These are phyloP conservation scores for Ceratobasidium sp. DNA, from an alignment of 1,284 basidiomycete genomes.

Conservation along the genomic window DNA sequence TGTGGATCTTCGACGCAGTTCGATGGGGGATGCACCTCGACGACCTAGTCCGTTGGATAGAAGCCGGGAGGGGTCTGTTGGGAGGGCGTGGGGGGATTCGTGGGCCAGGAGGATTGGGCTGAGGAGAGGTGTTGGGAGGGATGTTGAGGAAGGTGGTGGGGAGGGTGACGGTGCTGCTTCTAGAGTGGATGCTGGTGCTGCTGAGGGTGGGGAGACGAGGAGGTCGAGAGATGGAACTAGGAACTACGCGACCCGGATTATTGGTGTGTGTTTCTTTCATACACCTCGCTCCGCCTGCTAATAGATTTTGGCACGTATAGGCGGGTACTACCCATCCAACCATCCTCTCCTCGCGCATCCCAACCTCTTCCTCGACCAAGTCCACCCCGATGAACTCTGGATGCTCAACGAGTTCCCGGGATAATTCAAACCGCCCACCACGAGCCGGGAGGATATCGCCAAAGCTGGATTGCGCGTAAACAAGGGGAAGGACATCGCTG, in stretches of 20 bases:
- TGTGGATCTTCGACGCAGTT: conserved; percentile 6
- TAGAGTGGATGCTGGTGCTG: conserved; percentile 5
- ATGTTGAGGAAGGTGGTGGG: background rate
- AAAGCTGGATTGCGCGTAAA: conserved; percentile 82
- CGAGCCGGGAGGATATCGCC: conserved; percentile 81
- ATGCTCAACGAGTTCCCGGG: conserved; percentile 83
- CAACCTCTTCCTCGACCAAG: conserved; percentile 70
- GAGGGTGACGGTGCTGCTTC: background rate
- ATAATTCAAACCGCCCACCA: conserved; percentile 80
- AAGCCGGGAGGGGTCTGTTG: conserved; percentile 19
- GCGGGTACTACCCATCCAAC: conserved; percentile 85
- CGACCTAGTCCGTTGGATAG: background rate
- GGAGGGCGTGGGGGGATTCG: background rate
- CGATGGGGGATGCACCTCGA: conserved; percentile 11
- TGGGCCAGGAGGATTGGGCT: background rate
- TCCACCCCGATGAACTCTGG: conserved; percentile 79
- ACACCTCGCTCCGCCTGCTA: no score
- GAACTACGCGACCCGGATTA: conserved; percentile 51
- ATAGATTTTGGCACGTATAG: conserved; percentile 53
- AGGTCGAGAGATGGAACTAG: conserved; percentile 46
- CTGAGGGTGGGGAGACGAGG: conserved; percentile 25
- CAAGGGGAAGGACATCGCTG: conserved; percentile 66
- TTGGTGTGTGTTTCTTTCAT: background rate
- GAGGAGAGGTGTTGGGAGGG: no score
- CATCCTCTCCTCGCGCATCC: conserved; percentile 86